These are phyloP conservation scores for Lentinula sp. DNA, from an alignment of 768 basidiomycete genomes.

Conservation along the genomic window DNA sequence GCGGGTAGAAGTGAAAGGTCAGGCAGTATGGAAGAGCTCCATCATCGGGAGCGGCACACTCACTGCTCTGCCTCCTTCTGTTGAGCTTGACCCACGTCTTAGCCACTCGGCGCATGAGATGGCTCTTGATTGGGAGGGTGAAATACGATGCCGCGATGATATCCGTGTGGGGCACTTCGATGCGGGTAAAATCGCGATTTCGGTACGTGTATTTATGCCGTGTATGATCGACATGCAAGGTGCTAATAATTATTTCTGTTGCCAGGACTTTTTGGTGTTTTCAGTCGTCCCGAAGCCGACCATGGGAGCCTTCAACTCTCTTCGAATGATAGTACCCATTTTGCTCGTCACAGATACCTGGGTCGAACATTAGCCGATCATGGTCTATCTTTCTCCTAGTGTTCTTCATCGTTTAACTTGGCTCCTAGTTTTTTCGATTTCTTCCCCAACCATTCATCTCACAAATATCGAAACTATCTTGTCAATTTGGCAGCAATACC, in stretches of 20 bases:
- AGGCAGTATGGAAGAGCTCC: background rate
- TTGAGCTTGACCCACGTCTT: background rate
- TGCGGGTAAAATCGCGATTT: background rate
- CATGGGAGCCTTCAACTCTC: background rate
- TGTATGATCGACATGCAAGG: background rate
- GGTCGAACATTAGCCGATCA: background rate
- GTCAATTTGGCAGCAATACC: no score
- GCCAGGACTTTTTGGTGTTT: slow-evolving; percentile 2
- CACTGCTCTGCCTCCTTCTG: background rate
- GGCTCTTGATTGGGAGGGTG: slow-evolving; percentile 5
- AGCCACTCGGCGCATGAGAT: background rate
- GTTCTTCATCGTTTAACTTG: background rate
- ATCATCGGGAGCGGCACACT: background rate
- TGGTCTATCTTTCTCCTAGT: background rate
- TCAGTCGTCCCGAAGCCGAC: background rate
- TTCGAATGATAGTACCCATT: background rate
- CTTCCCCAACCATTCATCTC: background rate
- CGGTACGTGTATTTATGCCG: background rate
- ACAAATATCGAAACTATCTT: background rate
- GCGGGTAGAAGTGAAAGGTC: slow-evolving; percentile 1
- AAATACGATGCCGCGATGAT: background rate
- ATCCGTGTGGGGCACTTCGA: slow-evolving; percentile 3
- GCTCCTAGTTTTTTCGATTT: background rate
- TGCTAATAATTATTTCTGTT: background rate
- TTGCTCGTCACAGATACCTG: slow-evolving; percentile 6